These are phyloP conservation scores for Pythium sukuiense DNA, from an alignment of 352 stramenopile genomes.

Conservation along the genomic window DNA sequence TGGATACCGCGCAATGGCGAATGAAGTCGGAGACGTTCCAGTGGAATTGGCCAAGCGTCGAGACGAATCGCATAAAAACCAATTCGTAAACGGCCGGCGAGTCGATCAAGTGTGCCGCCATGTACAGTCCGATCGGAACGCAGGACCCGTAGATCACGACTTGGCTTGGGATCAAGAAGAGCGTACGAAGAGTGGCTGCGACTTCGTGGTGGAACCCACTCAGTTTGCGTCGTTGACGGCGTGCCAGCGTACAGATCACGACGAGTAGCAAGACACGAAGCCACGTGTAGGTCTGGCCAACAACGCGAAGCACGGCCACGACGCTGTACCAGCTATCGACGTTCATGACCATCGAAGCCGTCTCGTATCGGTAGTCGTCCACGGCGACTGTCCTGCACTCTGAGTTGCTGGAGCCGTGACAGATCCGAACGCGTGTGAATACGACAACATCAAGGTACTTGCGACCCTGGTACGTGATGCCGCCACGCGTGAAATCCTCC, in stretches of 20 bases:
- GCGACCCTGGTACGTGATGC: constrained; percentile 7
- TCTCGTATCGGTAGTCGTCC: constrained; percentile 49
- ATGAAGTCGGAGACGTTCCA: constrained; percentile 32
- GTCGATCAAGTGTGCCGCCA: constrained; percentile 47
- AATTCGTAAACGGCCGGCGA: constrained; percentile 40
- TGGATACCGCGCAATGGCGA: constrained; percentile 37
- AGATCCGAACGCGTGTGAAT: neutral
- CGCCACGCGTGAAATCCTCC: constrained; percentile 16
- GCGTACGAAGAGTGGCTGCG: constrained; percentile 15
- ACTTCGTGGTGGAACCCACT: constrained; percentile 4
- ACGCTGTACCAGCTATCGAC: constrained; percentile 34
- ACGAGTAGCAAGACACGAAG: constrained; percentile 34
- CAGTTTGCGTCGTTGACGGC: neutral
- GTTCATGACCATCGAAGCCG: constrained; percentile 26
- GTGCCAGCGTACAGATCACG: constrained; percentile 21
- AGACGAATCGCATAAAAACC: constrained; percentile 33
- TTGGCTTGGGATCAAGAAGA: constrained; percentile 51
- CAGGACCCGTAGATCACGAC: constrained; percentile 51
- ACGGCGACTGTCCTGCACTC: constrained; percentile 44
- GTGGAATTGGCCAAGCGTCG: constrained; percentile 28
- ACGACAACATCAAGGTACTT: constrained; percentile 6
- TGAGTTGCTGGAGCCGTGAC: neutral
- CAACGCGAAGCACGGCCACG: constrained; percentile 27
- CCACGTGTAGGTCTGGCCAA: constrained; percentile 43
- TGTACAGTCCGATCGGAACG: constrained; percentile 47